Percentiles rank a stretch among this genome's conserved stretches.
Conservation (phyloP, 2,329 filamentous ascomycete genomes). For the Paecilomyces fulvus region DNA sequence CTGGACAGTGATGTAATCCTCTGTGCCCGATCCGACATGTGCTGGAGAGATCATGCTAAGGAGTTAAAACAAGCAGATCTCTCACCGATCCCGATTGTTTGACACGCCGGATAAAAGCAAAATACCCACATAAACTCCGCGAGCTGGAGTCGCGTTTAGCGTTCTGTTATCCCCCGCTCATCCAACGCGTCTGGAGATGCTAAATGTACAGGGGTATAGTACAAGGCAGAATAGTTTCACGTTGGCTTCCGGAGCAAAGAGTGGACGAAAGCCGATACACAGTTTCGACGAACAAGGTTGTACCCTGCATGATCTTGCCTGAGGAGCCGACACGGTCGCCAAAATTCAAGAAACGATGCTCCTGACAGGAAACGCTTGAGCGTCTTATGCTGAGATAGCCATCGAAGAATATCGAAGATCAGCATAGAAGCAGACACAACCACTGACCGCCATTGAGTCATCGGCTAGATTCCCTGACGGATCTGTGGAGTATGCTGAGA, state of each 20-base stretch:
- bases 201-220: background rate
- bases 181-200: background rate
- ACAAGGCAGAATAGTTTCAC: background rate
- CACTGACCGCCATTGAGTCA: background rate
- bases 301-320: background rate
- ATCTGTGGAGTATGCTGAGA: background rate
- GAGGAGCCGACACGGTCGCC: background rate
- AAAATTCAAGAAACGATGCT: background rate
- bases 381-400: background rate
- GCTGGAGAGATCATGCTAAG: background rate
- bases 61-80: background rate
- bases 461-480: background rate
- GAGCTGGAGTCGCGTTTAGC: background rate
- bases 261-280: background rate
- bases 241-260: background rate
- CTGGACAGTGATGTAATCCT: background rate
- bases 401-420: background rate
- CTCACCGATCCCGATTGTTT: background rate
- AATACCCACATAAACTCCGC: background rate
- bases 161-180: background rate
- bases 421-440: background rate
- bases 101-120: background rate
- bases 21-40: background rate
- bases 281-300: background rate
- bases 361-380: background rate